Base-by-base conservation (phyloP, 257 asterid species). In the Salvia splendens region DNA sequence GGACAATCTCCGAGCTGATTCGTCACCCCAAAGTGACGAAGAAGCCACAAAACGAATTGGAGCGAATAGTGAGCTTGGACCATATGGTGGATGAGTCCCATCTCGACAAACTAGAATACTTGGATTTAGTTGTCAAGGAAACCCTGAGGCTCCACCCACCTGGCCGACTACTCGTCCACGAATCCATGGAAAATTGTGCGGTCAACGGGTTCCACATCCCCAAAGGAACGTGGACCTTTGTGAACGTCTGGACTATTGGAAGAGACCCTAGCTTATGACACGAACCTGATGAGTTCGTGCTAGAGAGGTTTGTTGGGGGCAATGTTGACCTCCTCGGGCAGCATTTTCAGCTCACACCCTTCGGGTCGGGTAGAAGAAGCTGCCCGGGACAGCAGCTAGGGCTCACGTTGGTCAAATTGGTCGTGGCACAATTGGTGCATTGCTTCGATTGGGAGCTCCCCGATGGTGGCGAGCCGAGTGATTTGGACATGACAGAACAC, bases 381-480 rank as follows among this genome's bases (percentile, higher is more conserved):
- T 79, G 83, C 49, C 83, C 78, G 4, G 80, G 83, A 14, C 6
- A 50, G 76, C 77, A 73, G 43, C 14, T 79, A 60, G 81, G 79
- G 32, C 54, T 79, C 2, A 38, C 45, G 8, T 4, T 75, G 16
- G 76, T 79, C 14, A 52, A 58, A 17, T 28, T 79, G 4, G 58
- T 71, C 58, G 33, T 79, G 65, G 73, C 83, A 0, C 83, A 75
- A 24, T 33, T 80, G 52, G 77, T 76, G 17, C 84, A 80, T 65
- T 80, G 79, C 72, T 76, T 76, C 17, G 78, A 75, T 58, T 79
- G 80, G 83, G 63, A 62, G 65, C 80, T 79, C 35, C 70, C 76
- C 0, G 12, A 51, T 32, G 75, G 63, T 8, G 52, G 38, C 60
- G 5, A 35, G 46, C 73, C 78, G 0, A 10, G 36, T 49, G 80